A percentile compares a stretch with the other conserved stretches of the same genome.
Conservation (phyloP, 1,284 basidiomycete genomes). For the Thelephora terrestris region DNA sequence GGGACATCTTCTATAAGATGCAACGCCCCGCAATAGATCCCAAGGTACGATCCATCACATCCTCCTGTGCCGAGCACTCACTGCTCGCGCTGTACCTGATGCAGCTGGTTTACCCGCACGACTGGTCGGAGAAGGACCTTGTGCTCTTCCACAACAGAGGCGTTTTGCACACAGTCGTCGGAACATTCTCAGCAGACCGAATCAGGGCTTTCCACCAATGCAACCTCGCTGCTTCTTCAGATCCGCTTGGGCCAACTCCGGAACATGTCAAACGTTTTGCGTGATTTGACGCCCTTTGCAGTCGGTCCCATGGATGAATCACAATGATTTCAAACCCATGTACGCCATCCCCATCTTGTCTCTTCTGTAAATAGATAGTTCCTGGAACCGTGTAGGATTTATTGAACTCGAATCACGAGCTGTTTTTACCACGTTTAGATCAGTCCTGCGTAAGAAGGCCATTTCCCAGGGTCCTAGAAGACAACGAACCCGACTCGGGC, state of each 20-base stretch:
- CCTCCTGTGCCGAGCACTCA: background rate
- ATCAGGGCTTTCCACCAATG: slow-evolving; percentile 76
- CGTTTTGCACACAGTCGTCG: slow-evolving; percentile 69
- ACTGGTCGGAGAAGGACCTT: slow-evolving; percentile 56
- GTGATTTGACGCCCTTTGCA: slow-evolving; percentile 24
- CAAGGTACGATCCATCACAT: slow-evolving; percentile 25
- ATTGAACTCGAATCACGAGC: no score
- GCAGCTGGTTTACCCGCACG: slow-evolving; percentile 52
- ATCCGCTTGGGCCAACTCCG: slow-evolving; percentile 51
- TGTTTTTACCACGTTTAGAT: no score
- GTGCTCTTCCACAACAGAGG: slow-evolving; percentile 72
- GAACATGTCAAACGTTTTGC: slow-evolving; percentile 58
- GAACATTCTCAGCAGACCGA: slow-evolving; percentile 60
- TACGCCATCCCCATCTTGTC: no score
- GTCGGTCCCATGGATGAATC: no score
- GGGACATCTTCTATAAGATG: slow-evolving; percentile 68
- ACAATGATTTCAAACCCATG: no score
- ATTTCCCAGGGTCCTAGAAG: no score
- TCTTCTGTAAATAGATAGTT: no score
- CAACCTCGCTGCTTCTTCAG: slow-evolving; percentile 69
- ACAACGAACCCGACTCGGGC: no score
- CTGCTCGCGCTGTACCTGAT: background rate
- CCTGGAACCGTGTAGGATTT: no score
- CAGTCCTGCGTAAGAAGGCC: no score
- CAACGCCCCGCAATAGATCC: slow-evolving; percentile 77